phyloP scores from a whole-genome alignment of 2,329 filamentous ascomycete genomes.

The Penicillium frequentans region DNA sequence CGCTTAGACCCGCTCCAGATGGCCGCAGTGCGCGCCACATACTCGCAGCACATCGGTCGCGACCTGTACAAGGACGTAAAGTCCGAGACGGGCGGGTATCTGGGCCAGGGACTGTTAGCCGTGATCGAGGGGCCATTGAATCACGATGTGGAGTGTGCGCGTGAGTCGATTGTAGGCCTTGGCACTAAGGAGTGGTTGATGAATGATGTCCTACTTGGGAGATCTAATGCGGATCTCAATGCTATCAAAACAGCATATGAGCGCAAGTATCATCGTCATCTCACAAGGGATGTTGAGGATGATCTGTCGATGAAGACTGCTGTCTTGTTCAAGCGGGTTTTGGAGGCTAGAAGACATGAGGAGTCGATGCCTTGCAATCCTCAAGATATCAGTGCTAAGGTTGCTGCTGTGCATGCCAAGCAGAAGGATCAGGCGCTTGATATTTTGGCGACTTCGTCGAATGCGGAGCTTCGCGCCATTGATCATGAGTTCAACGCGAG shows the following conservation, averaged over 20 bases:
- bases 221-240: conserved; percentile 82
- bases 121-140: conserved; percentile 76
- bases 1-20: conserved; percentile 78
- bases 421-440: conserved; percentile 62
- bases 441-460: conserved; percentile 72
- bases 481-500: conserved; percentile 70
- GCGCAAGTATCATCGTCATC: conserved; percentile 61
- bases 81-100: conserved; percentile 72
- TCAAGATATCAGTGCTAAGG: conserved; percentile 72
- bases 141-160: conserved; percentile 70
- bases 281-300: conserved; percentile 71
- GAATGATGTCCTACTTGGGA: conserved; percentile 79
- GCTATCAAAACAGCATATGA: conserved; percentile 83
- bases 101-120: conserved; percentile 72
- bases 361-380: conserved; percentile 73
- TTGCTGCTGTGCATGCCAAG: conserved; percentile 70
- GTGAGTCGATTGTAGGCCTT: conserved; percentile 70
- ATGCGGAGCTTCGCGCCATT: conserved; percentile 83
- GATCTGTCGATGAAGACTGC: conserved; percentile 87
- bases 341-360: conserved; percentile 72
- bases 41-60: conserved; percentile 63
- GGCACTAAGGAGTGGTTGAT: conserved; percentile 86
- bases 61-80: conserved; percentile 74
- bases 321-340: conserved; percentile 78
- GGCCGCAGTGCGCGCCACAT: conserved; percentile 66